Base-by-base conservation (phyloP, 2,329 filamentous ascomycete genomes). In the Penicillium sp. region DNA sequence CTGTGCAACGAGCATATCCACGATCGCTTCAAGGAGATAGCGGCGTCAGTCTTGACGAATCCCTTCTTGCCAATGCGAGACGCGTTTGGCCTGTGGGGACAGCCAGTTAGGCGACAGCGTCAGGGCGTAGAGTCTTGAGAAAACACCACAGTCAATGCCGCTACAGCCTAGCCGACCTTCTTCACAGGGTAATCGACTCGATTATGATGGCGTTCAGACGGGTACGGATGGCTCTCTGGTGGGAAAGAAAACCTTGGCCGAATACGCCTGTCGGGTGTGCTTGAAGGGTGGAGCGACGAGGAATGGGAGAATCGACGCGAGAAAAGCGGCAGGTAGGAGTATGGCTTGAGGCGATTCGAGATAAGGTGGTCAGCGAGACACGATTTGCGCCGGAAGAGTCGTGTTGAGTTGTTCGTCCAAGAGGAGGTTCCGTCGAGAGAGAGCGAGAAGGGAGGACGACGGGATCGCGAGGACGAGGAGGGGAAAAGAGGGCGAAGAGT, bases 1-100 rank as follows among this genome's bases (percentile, higher is more conserved):
- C 63, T 58, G 59, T 62, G 59, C 66, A 66, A 63, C 38, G 60
- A 61, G 65, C 68, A 70, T 70, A 58, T 66, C 68, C 63, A 63
- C 63, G 60, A 59, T 57, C 44, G 44, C 56, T 40, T 55, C 45
- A 44, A 37, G 53, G 56, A 49, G 56, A 53, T 15, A 49, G 26
- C 13, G 5, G 42, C 15, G 38, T n/a, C 60, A 60, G 47, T 35
- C 53, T 45, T 33, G 47, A 51, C 58, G 56, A 63, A 56, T 54
- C 47, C 28, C 61, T 64, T 56, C 55, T 55, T 53, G 28, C 47
- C 53, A 47, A 63, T 49, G 53, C 45, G 15, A 55, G 60, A 70
- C 67, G 67, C 64, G 67, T 65, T 58, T 17, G 56, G 51, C 53
- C 30, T 28, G 60, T 40, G 22, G 28, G 33, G 33, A 15, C 17